Conservation (phyloP, 169 alveolate genomes). For the Plasmodium gonderi region DNA sequence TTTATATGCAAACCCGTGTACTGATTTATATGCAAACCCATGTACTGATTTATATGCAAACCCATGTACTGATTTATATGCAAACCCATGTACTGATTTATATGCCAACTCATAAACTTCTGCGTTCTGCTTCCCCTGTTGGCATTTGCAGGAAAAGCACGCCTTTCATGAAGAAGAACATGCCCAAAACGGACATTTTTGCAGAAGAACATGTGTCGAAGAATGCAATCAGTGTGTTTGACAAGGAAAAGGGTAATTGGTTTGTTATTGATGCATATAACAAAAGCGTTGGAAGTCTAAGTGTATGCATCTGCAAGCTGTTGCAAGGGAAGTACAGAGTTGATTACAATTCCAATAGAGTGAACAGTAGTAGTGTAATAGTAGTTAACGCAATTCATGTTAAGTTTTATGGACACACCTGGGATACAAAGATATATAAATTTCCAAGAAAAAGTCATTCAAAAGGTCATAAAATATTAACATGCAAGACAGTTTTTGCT, state of each 20-base stretch:
- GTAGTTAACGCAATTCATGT: constrained; percentile 91
- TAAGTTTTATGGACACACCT: constrained; percentile 89
- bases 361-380: constrained; percentile 90
- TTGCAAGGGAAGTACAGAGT: constrained; percentile 86
- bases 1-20: too few species aligned
- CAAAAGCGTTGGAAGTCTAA: constrained; percentile 85
- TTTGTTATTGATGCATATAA: constrained; percentile 89
- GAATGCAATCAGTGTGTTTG: constrained; percentile 85
- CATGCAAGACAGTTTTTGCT: constrained; percentile 92
- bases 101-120: too few species aligned
- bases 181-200: constrained; percentile 87
- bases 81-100: too few species aligned
- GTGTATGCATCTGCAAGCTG: constrained; percentile 79
- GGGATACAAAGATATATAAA: constrained; percentile 93
- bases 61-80: too few species aligned
- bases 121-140: too few species aligned
- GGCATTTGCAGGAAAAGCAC: constrained; percentile 80
- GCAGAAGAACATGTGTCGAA: constrained; percentile 87
- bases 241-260: constrained; percentile 87
- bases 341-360: constrained; percentile 78
- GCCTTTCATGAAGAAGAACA: constrained; percentile 88
- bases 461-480: constrained; percentile 88
- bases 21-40: too few species aligned
- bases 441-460: constrained; percentile 89
- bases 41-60: too few species aligned